Evolutionary conservation across 352 stramenopile genomes (phyloP).

Genomic region (Phytophthora aleatoria): DNA sequence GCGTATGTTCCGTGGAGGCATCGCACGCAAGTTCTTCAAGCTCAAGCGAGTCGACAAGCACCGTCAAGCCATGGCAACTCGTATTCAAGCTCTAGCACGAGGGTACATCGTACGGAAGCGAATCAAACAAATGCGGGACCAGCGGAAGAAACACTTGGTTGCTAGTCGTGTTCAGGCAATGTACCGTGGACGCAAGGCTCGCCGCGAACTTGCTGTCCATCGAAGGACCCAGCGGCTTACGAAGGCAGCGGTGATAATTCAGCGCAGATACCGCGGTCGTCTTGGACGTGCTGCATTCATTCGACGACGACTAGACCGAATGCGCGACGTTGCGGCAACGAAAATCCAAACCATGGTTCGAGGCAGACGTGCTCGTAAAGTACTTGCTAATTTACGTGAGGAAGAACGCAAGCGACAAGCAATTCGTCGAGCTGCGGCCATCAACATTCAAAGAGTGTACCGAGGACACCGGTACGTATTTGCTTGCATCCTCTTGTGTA

Average conservation of each 20-base stretch:
- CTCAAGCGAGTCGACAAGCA: conserved; percentile 50
- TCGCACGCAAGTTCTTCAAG: conserved; percentile 67
- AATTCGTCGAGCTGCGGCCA: conserved; percentile 47
- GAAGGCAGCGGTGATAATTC: conserved; percentile 60
- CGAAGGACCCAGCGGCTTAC: conserved; percentile 36
- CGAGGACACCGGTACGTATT: conserved; percentile 61
- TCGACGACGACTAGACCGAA: conserved; percentile 58
- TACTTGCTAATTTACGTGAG: conserved; percentile 39
- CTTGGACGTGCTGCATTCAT: conserved; percentile 70
- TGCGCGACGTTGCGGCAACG: conserved; percentile 44
- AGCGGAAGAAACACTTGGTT: conserved; percentile 39
- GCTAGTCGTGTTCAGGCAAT: conserved; percentile 66
- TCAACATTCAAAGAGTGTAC: conserved; percentile 75
- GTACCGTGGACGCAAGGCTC: conserved; percentile 56
- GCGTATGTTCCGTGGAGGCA: conserved; percentile 59
- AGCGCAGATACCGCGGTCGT: conserved; percentile 70
- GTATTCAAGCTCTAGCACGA: conserved; percentile 58
- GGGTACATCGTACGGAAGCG: conserved; percentile 44
- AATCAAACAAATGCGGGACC: conserved; percentile 17
- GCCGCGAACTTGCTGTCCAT: conserved; percentile 35
- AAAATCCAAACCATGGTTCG: conserved; percentile 65
- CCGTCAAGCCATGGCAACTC: conserved; percentile 46
- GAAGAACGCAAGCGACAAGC: conserved; percentile 32
- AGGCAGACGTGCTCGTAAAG: conserved; percentile 41
- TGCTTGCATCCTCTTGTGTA: not conserved